A percentile compares a stretch with the other conserved stretches of the same genome.
Conservation (phyloP, 805 yeast species). For the Suhomyces pyralidae region DNA sequence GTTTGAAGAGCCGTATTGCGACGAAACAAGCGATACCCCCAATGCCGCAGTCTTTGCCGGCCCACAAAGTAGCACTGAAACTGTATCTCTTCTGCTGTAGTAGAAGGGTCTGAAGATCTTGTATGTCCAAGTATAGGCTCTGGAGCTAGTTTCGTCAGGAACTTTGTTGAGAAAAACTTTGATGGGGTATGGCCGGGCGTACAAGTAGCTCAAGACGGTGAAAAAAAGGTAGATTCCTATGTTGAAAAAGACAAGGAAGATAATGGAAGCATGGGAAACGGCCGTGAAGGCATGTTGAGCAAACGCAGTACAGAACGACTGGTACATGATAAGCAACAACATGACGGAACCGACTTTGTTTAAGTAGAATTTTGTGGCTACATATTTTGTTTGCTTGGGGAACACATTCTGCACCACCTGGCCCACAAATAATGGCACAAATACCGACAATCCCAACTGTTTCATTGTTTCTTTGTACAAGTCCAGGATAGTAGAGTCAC, state of each 20-base stretch:
- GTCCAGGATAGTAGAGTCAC: conserved; percentile 43
- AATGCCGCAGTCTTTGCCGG: conserved; percentile 93
- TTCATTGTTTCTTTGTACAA: conserved; percentile 79
- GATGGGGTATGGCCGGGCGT: conserved; percentile 61
- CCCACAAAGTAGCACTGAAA: conserved; percentile 80
- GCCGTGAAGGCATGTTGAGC: conserved; percentile 73
- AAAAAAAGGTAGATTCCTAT: conserved; percentile 75
- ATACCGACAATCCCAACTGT: conserved; percentile 80
- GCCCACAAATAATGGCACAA: conserved; percentile 85
- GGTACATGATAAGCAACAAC: conserved; percentile 73
- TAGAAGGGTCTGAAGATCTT: conserved; percentile 59
- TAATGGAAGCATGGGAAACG: conserved; percentile 64
- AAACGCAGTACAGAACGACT: conserved; percentile 84
- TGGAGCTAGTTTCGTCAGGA: conserved; percentile 48
- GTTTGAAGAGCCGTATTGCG: conserved; percentile 69
- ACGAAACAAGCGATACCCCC: conserved; percentile 79
- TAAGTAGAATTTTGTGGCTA: conserved; percentile 53
- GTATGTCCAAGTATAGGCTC: conserved; percentile 44
- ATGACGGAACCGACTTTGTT: conserved; percentile 77
- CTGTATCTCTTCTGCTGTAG: conserved; percentile 68
- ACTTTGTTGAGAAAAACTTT: conserved; percentile 37
- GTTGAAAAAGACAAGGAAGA: conserved; percentile 80
- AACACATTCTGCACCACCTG: conserved; percentile 72
- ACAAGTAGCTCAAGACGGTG: conserved; percentile 57
- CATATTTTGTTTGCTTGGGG: conserved; percentile 64